Percentiles rank a stretch among this genome's conserved stretches.
Evolutionary conservation across 192 early-diverging fungal species (phyloP).

Genomic region (Helicostylum pulchrum): DNA sequence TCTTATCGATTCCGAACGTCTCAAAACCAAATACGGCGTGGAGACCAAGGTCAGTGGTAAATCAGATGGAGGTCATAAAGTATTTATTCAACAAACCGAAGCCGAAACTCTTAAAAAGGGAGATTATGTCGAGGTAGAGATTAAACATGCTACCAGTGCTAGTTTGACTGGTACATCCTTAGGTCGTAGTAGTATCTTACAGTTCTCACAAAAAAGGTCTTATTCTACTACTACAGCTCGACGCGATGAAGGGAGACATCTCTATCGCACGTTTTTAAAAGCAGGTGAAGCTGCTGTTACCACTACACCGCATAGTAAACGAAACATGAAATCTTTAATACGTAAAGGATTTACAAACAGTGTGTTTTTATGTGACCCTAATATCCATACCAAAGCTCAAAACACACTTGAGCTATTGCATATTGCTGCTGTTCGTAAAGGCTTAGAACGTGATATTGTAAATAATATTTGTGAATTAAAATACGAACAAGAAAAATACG

Average conservation of each 20-base stretch:
- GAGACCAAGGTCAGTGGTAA: slow-evolving; percentile 46
- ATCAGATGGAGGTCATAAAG: slow-evolving; percentile 68
- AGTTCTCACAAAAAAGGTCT: slow-evolving; percentile 12
- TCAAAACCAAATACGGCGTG: slow-evolving; percentile 36
- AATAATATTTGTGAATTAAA: slow-evolving; percentile 12
- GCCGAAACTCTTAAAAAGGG: slow-evolving; percentile 16
- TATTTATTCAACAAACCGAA: slow-evolving; percentile 48
- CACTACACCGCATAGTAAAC: background rate
- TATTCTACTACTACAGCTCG: background rate
- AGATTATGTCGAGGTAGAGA: slow-evolving; percentile 25
- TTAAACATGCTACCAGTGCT: slow-evolving; percentile 25
- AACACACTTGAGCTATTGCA: slow-evolving; percentile 11
- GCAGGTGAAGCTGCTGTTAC: slow-evolving; percentile 8
- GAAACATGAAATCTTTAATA: background rate
- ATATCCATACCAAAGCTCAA: slow-evolving; percentile 4
- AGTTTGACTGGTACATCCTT: slow-evolving; percentile 19
- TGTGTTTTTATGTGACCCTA: background rate
- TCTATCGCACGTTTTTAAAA: slow-evolving; percentile 11
- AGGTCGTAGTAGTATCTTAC: slow-evolving; percentile 6
- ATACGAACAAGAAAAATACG: slow-evolving; percentile 9
- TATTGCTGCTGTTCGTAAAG: slow-evolving; percentile 2
- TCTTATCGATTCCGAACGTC: slow-evolving; percentile 50
- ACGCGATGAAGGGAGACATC: too few relatives aligned
- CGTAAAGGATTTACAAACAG: slow-evolving; percentile 8
- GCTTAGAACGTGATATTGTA: slow-evolving; percentile 19